Evolutionary conservation across 225 moss, liverwort and hornwort genomes (phyloP).

Genomic region (Straminergon stramineum): DNA sequence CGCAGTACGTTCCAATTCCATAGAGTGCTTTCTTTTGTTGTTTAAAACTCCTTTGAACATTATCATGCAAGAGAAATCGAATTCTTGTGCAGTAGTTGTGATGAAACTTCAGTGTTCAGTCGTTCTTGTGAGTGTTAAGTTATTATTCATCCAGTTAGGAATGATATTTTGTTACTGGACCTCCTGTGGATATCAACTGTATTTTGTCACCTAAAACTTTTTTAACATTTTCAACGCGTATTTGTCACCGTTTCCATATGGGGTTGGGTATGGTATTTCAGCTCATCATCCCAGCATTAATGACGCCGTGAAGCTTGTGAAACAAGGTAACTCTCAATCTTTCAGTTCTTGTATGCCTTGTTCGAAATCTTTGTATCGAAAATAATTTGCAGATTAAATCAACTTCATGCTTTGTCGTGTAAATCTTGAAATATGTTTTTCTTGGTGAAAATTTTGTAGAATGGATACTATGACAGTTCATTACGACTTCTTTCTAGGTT

Average conservation of each 20-base stretch:
- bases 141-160: neutral
- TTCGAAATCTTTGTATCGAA: neutral
- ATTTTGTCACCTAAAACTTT: neutral
- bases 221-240: neutral
- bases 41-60: neutral
- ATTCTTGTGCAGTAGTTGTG: neutral
- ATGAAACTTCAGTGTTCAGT: neutral
- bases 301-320: conserved; percentile 71
- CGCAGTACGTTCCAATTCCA: conserved; percentile 33
- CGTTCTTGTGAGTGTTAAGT: neutral
- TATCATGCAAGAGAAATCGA: neutral
- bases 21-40: neutral
- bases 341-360: neutral
- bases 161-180: neutral
- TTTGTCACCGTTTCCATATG: neutral
- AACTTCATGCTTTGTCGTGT: neutral
- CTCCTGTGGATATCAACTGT: neutral
- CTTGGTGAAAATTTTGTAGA: neutral
- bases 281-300: conserved; percentile 97
- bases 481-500: neutral
- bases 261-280: conserved; percentile 23
- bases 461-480: neutral
- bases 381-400: neutral
- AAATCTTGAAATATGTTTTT: neutral
- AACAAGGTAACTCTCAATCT: conserved; percentile 46